Base-by-base conservation (phyloP, 2,329 filamentous ascomycete species). In the Triangularia verruculosa region DNA sequence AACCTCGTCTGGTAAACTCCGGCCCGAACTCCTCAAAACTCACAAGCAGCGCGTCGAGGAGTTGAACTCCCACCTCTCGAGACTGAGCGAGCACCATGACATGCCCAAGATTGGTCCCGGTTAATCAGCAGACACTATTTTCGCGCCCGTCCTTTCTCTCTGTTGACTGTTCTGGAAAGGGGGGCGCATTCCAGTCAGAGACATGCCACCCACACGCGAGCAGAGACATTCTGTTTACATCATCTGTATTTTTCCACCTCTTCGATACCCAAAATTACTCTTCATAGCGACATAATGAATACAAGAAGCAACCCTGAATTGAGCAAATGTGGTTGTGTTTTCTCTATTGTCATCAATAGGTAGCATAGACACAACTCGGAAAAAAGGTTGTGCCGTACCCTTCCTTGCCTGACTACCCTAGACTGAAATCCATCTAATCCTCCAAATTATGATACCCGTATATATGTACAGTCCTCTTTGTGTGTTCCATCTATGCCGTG, bases 21-120 rank as follows among this genome's bases (percentile, higher is more conserved):
- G 82, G 56, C 87, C 89, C 13, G 93, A 97, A 74, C 89, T 96
- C 15, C 86, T 94, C 69, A 98, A 97, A 82, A 96, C 93, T 28
- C 95, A 99, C 77, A 98, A 98, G 76, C 91, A 99, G 80, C 88
- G 92, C 11, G 94, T 99, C 52, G 93, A 98, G 76, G 93, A 97
- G 75, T 80, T 98, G 70, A 99, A 99, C 75, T 92, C 91, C 67
- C 97, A 98, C 75, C 80, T 99, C 34, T 95, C 92, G 68, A 90
- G 89, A 69, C 78, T 99, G 72, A 97, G 92, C 78, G 95, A 99
- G 78, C 95, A 99, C 79, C 94, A 99, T 77, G 95, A 99, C 75
- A 99, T 99, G 93, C 85, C 85, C 70, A 87, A 86, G 79, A 87
- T 87, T 62, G 85, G 85, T 11, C 85, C 85, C 0, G 85, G 85